Conservation (phyloP, 2,329 filamentous ascomycete species). For the Blastomyces gilchristii region DNA sequence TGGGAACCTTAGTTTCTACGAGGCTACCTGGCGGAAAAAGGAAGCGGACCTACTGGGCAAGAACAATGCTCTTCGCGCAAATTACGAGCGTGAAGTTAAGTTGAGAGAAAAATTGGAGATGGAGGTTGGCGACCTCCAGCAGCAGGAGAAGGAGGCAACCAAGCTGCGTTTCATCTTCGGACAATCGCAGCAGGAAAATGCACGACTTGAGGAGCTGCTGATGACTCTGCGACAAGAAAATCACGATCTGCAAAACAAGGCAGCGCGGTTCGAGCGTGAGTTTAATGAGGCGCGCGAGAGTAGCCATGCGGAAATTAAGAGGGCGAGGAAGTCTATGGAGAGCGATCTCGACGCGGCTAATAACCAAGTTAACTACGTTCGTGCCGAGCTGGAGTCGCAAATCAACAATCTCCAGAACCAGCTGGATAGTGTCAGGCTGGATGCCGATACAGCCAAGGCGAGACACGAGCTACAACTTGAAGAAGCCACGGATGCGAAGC, state of each 20-base stretch:
- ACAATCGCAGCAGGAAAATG: conserved; percentile 47
- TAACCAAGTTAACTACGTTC: conserved; percentile 61
- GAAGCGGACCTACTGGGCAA: conserved; percentile 48
- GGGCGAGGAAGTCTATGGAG: conserved; percentile 67
- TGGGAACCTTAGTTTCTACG: conserved; percentile 71
- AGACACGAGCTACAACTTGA: conserved; percentile 77
- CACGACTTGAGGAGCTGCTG: conserved; percentile 52
- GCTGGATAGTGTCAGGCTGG: conserved; percentile 65
- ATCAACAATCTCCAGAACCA: conserved; percentile 61
- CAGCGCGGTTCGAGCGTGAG: conserved; percentile 64
- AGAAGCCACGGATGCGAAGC: conserved; percentile 62
- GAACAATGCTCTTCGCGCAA: conserved; percentile 45
- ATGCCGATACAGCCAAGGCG: conserved; percentile 69
- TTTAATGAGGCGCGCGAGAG: conserved; percentile 74
- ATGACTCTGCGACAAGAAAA: conserved; percentile 45
- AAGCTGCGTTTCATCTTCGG: conserved; percentile 73
- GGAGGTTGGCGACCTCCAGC: conserved; percentile 51
- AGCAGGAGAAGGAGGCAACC: conserved; percentile 64
- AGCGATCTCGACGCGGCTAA: conserved; percentile 74
- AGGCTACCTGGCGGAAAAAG: conserved; percentile 62
- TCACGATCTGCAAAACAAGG: conserved; percentile 59
- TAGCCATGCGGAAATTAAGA: conserved; percentile 68
- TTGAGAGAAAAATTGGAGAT: conserved; percentile 50
- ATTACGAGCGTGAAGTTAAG: conserved; percentile 59
- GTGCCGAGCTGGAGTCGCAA: conserved; percentile 71